These are phyloP conservation scores for Takakia lepidozioides DNA, from an alignment of 225 moss, liverwort and hornwort genomes.

Conservation along the genomic window DNA sequence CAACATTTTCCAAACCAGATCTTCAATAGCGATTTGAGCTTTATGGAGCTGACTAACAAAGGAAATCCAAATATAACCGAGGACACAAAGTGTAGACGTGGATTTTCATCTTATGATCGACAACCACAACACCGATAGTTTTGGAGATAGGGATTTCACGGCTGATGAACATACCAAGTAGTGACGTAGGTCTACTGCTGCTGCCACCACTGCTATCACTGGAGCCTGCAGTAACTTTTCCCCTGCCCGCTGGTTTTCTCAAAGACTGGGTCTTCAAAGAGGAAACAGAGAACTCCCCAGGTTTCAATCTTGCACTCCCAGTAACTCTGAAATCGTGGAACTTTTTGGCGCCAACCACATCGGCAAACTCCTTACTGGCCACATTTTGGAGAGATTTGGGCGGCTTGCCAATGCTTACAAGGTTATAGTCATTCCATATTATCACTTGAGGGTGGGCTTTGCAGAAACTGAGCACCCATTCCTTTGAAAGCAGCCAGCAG, in stretches of 20 bases:
- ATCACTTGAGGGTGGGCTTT: conserved; percentile 35
- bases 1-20: too few species aligned
- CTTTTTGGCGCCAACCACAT: conserved; percentile 23
- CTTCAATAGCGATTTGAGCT: too few species aligned
- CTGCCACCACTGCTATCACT: conserved; percentile 3
- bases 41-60: too few species aligned
- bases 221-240: conserved; percentile 9
- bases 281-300: conserved; percentile 16
- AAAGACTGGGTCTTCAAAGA: conserved; percentile 6
- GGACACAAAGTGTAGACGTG: too few species aligned
- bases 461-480: conserved; percentile 27
- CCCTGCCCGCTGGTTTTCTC: conserved; percentile 13
- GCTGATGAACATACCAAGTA: conserved; percentile 17
- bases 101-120: too few species aligned
- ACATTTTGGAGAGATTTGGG: conserved; percentile 7
- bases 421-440: conserved; percentile 31
- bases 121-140: too few species aligned
- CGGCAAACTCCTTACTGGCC: conserved; percentile 14
- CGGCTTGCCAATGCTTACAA: conserved; percentile 12
- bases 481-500: conserved; percentile 41
- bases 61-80: too few species aligned
- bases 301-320: conserved; percentile 21
- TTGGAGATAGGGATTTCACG: too few species aligned
- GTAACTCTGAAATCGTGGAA: conserved; percentile 19
- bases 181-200: conserved; percentile 1